Evolutionary conservation across 169 alveolate species (phyloP), one percentile per base, ranked within the genome.

Genomic region (Plasmodium ovale): DNA sequence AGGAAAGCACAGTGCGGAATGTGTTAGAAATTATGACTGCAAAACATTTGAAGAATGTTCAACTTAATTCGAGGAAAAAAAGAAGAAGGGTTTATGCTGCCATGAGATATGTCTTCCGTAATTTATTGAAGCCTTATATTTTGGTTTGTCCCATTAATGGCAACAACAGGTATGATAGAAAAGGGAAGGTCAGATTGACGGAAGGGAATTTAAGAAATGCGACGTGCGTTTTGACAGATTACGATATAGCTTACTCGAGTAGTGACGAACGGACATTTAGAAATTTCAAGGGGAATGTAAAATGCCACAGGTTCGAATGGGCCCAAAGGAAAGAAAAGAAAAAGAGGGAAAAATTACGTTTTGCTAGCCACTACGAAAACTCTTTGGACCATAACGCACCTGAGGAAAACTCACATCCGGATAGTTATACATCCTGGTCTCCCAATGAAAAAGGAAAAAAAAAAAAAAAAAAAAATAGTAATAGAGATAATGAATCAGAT

Each of bases 201-300:
- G 74, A 69, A 33, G 62, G 27, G 19, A 29, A 31, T 33, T 82
- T 64, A 14, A 23, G n/a, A 7, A 25, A 39, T 16, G 33, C 47
- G 33, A 29, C 68, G 1, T 65, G 73, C 44, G 31, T 73, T 59
- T 65, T 82, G 12, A 82, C 90, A 14, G 90, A 82, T 51, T 65
- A 64, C 51, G 84, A 82, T 9, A 19, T 65, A 16, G 73, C 35
- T 12, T 37, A 49, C 53, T 65, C 67, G 3, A 51, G 31, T 70
- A 51, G 33, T 31, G 56, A 19, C 27, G 85, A 42, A 16, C 29
- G 37, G 16, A 25, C 14, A 10, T 31, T 65, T 23, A 10, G 37
- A 79, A 56, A 42, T 42, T 64, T 65, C 12, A 42, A 54, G 16
- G 25, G 54, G 0, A 23, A 33, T 19, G 19, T 1, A 54, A 54